Conservation (phyloP, 495 filamentous ascomycete genomes). For the Aspergillus campestris region DNA sequence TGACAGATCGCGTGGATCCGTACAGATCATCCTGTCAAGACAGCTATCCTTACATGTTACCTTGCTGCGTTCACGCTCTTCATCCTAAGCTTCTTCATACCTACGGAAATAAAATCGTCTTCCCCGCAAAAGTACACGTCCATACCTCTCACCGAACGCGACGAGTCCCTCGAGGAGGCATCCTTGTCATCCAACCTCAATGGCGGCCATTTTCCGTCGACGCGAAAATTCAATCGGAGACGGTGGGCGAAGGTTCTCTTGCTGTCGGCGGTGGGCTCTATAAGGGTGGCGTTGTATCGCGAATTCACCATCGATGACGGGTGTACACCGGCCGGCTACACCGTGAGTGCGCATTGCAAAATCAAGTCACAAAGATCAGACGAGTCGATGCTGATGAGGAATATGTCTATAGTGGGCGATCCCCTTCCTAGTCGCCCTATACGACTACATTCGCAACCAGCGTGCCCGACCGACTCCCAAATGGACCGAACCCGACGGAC, state of each 20-base stretch:
- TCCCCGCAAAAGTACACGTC: slow-evolving; percentile 13
- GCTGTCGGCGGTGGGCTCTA: slow-evolving; percentile 21
- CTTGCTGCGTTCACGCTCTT: slow-evolving; percentile 26
- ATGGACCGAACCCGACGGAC: slow-evolving; percentile 16
- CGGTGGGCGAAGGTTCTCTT: slow-evolving; percentile 22
- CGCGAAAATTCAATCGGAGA: neutral
- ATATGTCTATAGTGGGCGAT: slow-evolving; percentile 20
- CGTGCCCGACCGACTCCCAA: slow-evolving; percentile 14
- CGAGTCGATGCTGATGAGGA: slow-evolving; percentile 5
- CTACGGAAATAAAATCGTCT: slow-evolving; percentile 6
- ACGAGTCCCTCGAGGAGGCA: slow-evolving; percentile 4
- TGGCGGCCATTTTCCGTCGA: slow-evolving; percentile 3
- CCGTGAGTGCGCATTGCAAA: slow-evolving; percentile 21
- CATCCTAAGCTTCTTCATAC: slow-evolving; percentile 20
- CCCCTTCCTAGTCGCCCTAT: slow-evolving; percentile 36
- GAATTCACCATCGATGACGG: slow-evolving; percentile 27
- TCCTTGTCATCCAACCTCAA: slow-evolving; percentile 9
- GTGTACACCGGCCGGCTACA: slow-evolving; percentile 31
- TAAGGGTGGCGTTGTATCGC: slow-evolving; percentile 33
- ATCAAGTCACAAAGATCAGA: neutral
- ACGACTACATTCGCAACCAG: slow-evolving; percentile 35
- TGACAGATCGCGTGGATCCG: slow-evolving; percentile 2
- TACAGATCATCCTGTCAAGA: slow-evolving; percentile 35
- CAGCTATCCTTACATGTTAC: slow-evolving; percentile 29
- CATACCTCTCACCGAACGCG: slow-evolving; percentile 15